Conservation (phyloP, 441 rosid species). For the Theobroma grandiflorum region DNA sequence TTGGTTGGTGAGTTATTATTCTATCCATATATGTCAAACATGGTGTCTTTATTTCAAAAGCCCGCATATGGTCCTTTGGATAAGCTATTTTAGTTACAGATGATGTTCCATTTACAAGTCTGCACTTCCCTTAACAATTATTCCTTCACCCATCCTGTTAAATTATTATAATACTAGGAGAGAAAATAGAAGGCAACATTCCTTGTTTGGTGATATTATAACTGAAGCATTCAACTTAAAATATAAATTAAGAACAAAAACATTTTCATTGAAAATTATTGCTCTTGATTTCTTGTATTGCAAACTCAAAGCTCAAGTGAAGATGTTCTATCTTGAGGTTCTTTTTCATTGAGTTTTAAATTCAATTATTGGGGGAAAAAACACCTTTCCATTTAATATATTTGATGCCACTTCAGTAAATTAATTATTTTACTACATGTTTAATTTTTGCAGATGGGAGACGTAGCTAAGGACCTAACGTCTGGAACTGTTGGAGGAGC, state of each 20-base stretch:
- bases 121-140: neutral
- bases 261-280: neutral
- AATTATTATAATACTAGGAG: neutral
- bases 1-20: neutral
- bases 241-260: neutral
- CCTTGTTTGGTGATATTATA: neutral
- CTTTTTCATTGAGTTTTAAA: neutral
- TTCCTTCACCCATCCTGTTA: neutral
- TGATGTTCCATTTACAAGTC: neutral
- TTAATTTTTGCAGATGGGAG: slow-evolving; percentile 70
- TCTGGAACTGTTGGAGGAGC: slow-evolving; percentile 97
- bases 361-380: neutral
- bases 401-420: neutral
- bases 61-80: neutral
- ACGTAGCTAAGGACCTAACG: slow-evolving; percentile 81
- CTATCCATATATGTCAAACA: slow-evolving; percentile 5
- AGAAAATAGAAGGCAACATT: neutral
- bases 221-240: slow-evolving; percentile 3
- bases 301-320: slow-evolving; percentile 10
- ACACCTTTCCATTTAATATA: neutral
- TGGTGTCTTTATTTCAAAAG: neutral
- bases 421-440: slow-evolving; percentile 2
- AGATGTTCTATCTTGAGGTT: neutral
- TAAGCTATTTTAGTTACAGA: slow-evolving; percentile 8
- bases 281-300: neutral